Conservation (phyloP, 2,329 filamentous ascomycete genomes). For the Monascus ruber region DNA sequence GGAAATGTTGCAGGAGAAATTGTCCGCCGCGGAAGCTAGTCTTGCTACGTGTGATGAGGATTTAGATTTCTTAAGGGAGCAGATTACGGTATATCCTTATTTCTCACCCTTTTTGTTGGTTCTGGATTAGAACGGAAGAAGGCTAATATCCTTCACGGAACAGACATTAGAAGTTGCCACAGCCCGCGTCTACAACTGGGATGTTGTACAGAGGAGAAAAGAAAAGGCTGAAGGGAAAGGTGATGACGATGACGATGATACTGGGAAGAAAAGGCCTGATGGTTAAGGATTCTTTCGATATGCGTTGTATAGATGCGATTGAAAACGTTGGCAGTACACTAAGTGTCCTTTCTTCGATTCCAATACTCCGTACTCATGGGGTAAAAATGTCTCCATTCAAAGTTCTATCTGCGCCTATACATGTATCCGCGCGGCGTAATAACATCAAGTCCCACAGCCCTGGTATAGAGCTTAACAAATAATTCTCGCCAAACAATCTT, state of each 20-base stretch:
- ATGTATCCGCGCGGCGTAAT: too few relatives aligned
- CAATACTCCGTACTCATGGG: too few relatives aligned
- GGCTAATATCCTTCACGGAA: background rate
- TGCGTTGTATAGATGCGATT: too few relatives aligned
- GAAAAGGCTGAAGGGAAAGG: conserved; percentile 54
- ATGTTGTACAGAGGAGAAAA: conserved; percentile 89
- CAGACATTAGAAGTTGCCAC: conserved; percentile 94
- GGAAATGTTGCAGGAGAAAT: conserved; percentile 62
- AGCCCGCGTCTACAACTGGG: conserved; percentile 98
- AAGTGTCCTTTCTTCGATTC: too few relatives aligned
- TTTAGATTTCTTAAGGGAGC: conserved; percentile 85
- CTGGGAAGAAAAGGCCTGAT: conserved; percentile 15
- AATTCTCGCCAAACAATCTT: too few relatives aligned
- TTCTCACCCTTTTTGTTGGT: background rate
- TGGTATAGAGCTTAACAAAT: too few relatives aligned
- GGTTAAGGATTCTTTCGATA: conserved; percentile 1
- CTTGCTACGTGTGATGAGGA: conserved; percentile 90
- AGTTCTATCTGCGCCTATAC: too few relatives aligned
- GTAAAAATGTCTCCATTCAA: too few relatives aligned
- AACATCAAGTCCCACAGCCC: too few relatives aligned
- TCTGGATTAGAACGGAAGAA: background rate
- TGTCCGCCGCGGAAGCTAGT: conserved; percentile 67
- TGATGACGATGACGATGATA: conserved; percentile 35
- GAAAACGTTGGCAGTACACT: too few relatives aligned
- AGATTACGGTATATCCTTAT: conserved; percentile 67